These are phyloP conservation scores for Pontederia crassipes DNA, from an alignment of 176 grass and related monocot species.

Conservation along the genomic window DNA sequence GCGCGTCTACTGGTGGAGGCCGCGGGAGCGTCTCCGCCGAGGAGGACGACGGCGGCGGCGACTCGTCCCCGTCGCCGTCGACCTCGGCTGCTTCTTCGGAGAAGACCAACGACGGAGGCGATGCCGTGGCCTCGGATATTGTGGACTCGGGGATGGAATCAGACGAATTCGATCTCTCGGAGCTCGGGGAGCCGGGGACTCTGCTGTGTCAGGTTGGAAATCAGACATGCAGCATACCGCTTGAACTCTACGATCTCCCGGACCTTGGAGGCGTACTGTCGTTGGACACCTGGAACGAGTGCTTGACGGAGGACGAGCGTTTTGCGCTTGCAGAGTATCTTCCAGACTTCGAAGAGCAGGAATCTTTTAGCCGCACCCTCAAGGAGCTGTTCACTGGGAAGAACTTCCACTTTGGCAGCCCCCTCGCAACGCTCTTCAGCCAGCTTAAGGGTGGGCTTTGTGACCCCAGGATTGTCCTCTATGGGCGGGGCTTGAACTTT, in stretches of 20 bases:
- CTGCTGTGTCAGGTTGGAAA: neutral
- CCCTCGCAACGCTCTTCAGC: constrained; percentile 32
- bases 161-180: neutral
- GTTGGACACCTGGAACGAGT: neutral
- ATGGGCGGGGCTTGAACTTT: constrained; percentile 37
- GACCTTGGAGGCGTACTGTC: neutral
- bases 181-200: neutral
- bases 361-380: constrained; percentile 56
- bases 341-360: constrained; percentile 62
- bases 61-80: too few species aligned
- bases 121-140: neutral
- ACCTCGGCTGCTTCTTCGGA: neutral
- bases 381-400: constrained; percentile 59
- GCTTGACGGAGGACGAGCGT: constrained; percentile 4
- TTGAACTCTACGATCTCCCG: constrained; percentile 1
- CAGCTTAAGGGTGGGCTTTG: constrained; percentile 67
- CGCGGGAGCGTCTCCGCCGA: too few species aligned
- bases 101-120: neutral
- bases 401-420: constrained; percentile 76
- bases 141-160: neutral
- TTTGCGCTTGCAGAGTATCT: constrained; percentile 42
- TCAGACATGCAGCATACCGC: neutral
- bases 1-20: too few species aligned
- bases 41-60: too few species aligned
- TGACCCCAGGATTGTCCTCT: constrained; percentile 59